phyloP scores from a whole-genome alignment of 1,284 basidiomycete genomes.

The Boletus semigastroideus region DNA sequence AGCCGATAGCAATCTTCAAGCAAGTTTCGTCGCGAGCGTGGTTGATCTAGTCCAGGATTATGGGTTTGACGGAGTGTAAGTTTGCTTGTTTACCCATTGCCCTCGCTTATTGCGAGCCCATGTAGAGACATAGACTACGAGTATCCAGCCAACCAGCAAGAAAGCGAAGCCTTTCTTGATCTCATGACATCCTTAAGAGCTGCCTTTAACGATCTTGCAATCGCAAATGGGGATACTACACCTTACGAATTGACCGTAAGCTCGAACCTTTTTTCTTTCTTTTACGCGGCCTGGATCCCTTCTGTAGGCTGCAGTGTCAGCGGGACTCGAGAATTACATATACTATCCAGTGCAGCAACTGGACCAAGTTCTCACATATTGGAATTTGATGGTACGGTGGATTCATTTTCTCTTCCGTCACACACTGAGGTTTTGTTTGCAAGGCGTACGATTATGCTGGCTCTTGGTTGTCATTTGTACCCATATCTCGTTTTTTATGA shows the following conservation, averaged over 20 bases:
- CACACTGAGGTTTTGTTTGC: constrained; percentile 5
- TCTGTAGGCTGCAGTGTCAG: constrained; percentile 46
- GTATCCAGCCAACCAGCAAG: constrained; percentile 51
- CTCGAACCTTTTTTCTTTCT: background rate
- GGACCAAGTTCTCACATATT: constrained; percentile 75
- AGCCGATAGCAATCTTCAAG: constrained; percentile 51
- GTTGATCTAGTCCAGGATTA: constrained; percentile 81
- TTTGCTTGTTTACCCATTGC: background rate
- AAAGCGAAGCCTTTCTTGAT: constrained; percentile 59
- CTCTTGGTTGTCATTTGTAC: constrained; percentile 58
- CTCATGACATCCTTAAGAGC: constrained; percentile 56
- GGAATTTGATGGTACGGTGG: constrained; percentile 84
- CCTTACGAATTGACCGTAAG: constrained; percentile 58
- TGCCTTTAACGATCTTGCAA: constrained; percentile 52
- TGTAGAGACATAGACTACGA: constrained; percentile 70
- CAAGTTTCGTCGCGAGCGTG: constrained; percentile 70
- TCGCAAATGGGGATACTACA: constrained; percentile 55
- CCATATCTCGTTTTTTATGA: constrained; percentile 8
- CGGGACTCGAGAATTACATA: constrained; percentile 68
- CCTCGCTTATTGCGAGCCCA: background rate
- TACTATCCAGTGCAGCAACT: constrained; percentile 70
- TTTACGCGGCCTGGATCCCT: background rate
- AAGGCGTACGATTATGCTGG: constrained; percentile 80
- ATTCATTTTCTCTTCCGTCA: background rate
- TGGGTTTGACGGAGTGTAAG: constrained; percentile 83